phyloP scores from a whole-genome alignment of 2,329 filamentous ascomycete genomes.

The Colletotrichum cordylinicola region DNA sequence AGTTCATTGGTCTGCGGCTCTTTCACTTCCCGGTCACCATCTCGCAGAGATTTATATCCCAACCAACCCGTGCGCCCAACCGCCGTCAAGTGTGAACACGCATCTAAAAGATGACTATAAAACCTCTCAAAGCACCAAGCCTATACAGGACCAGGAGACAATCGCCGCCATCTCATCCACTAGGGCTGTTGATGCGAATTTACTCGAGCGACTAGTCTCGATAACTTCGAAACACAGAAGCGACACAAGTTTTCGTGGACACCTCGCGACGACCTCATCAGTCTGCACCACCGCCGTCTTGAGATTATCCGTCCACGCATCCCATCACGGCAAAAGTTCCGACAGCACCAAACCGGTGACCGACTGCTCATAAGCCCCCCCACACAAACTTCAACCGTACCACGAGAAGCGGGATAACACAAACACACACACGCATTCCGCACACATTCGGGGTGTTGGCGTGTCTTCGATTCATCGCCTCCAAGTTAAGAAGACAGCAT shows the following conservation, averaged over 20 bases:
- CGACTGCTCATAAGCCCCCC: neutral
- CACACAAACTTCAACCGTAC: neutral
- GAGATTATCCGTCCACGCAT: neutral
- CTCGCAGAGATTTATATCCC: neutral
- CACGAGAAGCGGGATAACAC: neutral
- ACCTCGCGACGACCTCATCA: accelerated
- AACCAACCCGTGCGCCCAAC: neutral
- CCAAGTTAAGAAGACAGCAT: neutral
- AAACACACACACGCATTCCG: too few species aligned
- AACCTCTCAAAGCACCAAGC: neutral
- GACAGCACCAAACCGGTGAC: neutral
- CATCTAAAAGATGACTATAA: neutral
- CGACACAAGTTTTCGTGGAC: accelerated
- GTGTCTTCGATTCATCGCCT: neutral
- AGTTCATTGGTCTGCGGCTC: neutral
- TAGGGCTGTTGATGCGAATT: too few species aligned
- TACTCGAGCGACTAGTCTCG: too few species aligned
- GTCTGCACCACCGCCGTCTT: neutral
- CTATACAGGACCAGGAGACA: neutral
- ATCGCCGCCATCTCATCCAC: too few species aligned
- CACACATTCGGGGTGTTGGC: neutral
- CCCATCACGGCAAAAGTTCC: neutral
- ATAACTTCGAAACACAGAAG: neutral
- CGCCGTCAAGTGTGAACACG: neutral
- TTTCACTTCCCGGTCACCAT: neutral